Evolutionary conservation across 345 rosid genomes (phyloP), one percentile per base, ranked within the genome.

Genomic region (Populus pruinosa): DNA sequence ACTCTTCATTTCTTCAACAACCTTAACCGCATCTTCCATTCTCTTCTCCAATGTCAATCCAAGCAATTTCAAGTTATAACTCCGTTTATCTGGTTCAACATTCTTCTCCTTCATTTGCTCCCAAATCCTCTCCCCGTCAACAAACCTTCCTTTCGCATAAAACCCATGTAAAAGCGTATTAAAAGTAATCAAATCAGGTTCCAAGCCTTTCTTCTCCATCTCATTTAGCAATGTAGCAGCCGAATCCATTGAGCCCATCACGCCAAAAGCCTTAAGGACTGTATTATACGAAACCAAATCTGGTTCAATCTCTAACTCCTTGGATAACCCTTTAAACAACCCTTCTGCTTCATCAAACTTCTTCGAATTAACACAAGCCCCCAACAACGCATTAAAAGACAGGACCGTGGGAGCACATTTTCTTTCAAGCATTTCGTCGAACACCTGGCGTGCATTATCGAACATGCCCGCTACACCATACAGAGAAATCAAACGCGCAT

Each of bases 381-480:
- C 87, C 44, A 90, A 68, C 13, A 93, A 83, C 0, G 97, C 87
- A 64, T 92, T 93, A 80, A 90, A 88, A 29, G 98, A 90, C 80
- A 87, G 36, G 5, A 84, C 88, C 6, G 97, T 89, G 36, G 86
- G 86, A 14, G 75, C 81, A 66, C 95, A 89, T 23, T 83, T 86
- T 55, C 87, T 73, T 4, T 81, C 85, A 1, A 89, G 85, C 94
- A 91, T 90, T 89, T 90, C 93, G 67, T 90, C 93, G 86, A 93
- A 90, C 91, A 89, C 73, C 76, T 90, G 89, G 74, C 80, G 86
- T 12, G 94, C 96, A 56, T 90, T 70, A 64, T 89, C 90, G 59
- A 79, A 84, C 98, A 93, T 90, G 43, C 91, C 89, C 1, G 83
- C 81, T 53, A 64, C 66, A 2, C 93, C 93, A 14, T 88, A 90